These are phyloP conservation scores for Lathyrus aphaca DNA, from an alignment of 306 rosid genomes.

Conservation along the genomic window DNA sequence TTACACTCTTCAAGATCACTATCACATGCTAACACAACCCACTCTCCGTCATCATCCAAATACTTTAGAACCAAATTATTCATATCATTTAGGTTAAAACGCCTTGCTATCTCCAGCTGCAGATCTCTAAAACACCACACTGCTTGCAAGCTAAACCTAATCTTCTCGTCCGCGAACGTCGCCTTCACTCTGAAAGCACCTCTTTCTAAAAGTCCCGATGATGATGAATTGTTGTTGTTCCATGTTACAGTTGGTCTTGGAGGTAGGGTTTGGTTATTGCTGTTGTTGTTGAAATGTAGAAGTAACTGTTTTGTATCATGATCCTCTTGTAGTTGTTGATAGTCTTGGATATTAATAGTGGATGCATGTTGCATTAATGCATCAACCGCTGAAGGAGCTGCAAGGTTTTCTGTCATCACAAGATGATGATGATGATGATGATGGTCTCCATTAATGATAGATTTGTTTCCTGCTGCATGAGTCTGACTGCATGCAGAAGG, in stretches of 20 bases:
- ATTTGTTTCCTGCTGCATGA: conserved; percentile 33
- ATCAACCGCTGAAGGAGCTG: conserved; percentile 15
- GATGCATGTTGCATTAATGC: conserved; percentile 13
- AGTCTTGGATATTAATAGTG: conserved; percentile 5
- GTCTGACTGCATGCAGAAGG: conserved; percentile 51
- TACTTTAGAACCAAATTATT: conserved; percentile 48
- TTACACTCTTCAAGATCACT: conserved; percentile 64
- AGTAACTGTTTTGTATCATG: conserved; percentile 46
- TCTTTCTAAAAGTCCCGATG: conserved; percentile 5
- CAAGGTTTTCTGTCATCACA: conserved; percentile 43
- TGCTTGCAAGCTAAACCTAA: conserved; percentile 53
- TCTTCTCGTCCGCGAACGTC: conserved; percentile 59
- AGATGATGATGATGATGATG: conserved; percentile 9
- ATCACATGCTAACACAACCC: conserved; percentile 61
- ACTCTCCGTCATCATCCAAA: conserved; percentile 59
- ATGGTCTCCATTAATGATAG: neutral
- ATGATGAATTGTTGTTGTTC: conserved; percentile 10
- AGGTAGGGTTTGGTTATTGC: conserved; percentile 24
- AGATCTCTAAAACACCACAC: conserved; percentile 50
- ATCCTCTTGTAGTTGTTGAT: neutral
- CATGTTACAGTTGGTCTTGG: conserved; percentile 14
- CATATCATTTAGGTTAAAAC: conserved; percentile 53
- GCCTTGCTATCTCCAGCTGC: conserved; percentile 59
- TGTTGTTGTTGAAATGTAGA: conserved; percentile 19
- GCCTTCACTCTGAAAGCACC: conserved; percentile 57